These are phyloP conservation scores for Blastobotrys elegans DNA, from an alignment of 1,139 yeast genomes.

Conservation along the genomic window DNA sequence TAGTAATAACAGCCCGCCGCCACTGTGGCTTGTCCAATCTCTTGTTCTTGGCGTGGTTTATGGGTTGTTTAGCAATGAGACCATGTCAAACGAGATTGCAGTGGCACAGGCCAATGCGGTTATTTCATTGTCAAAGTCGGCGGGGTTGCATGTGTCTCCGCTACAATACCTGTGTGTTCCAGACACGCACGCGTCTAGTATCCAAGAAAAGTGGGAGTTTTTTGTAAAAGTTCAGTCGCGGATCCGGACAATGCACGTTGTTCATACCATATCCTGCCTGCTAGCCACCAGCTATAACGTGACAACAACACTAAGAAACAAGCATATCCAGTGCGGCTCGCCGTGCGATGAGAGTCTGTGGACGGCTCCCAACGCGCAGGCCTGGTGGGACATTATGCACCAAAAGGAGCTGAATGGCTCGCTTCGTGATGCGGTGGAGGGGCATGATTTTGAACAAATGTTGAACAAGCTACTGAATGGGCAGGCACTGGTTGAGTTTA, in stretches of 20 bases:
- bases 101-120: constrained; percentile 72
- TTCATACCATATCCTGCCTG: constrained; percentile 66
- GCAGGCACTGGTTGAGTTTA: constrained; percentile 29
- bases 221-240: constrained; percentile 79
- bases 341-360: constrained; percentile 73
- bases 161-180: constrained; percentile 34
- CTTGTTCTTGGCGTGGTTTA: constrained; percentile 75
- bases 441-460: constrained; percentile 26
- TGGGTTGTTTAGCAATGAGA: constrained; percentile 76
- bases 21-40: constrained; percentile 85
- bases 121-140: constrained; percentile 71
- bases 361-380: constrained; percentile 51
- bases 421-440: constrained; percentile 26
- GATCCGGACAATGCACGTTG: constrained; percentile 77
- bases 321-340: constrained; percentile 65
- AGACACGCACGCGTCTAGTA: constrained; percentile 29
- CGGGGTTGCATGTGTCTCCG: constrained; percentile 64
- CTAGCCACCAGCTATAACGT: constrained; percentile 66
- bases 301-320: constrained; percentile 47
- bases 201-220: constrained; percentile 61
- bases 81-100: constrained; percentile 66
- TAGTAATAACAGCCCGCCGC: constrained; percentile 36
- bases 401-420: constrained; percentile 28
- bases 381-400: constrained; percentile 48
- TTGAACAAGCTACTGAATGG: constrained; percentile 28